Base-by-base conservation (phyloP, 1,284 basidiomycete species). In the Ceratobasidium sp. region DNA sequence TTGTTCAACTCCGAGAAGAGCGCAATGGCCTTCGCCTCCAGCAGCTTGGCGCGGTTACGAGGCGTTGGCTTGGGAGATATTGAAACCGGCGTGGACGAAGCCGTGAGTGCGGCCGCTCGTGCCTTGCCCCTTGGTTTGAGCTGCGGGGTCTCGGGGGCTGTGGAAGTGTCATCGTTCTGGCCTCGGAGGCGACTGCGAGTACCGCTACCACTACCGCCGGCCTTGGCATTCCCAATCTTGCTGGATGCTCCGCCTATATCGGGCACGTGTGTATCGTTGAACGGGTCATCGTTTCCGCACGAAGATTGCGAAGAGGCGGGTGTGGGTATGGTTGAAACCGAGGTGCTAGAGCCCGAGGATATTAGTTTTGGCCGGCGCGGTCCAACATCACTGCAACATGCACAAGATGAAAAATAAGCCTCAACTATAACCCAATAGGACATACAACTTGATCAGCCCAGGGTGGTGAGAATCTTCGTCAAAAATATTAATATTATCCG, bases 1-100 rank as follows among this genome's bases (percentile, higher is more conserved):
- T 75, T 54, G 69, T 79, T 79, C 31, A 79, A 93, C 4, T 82
- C 82, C 53, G 86, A 86, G 31, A 87, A 85, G 35, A 84, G 84
- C 33, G 83, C 83, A 63, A 86, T 86, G 66, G 89, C 87, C 6
- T 85, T 86, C 26, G 83, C 84, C 31, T 81, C 83, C 45, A 83
- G 81, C 0, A 84, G 85, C 79, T 88, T 90, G 83, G 89, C 88
- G 17, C 84, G 82, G 51, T 80, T 79, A 1, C 85, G 83, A 6
- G 82, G 81, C 45, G 80, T 82, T 63, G 81, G 84, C 74, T 76
- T 81, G 23, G 78, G 74, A 17, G 80, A 78, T n/a, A 76, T 35
- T 11, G 77, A 74, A 63, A 75, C 45, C 17, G 45, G 60, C 3
- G 77, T 73, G 1, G 60, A 78, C 76, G 79, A 79, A 51, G 77